Percentiles rank a stretch among this genome's conserved stretches.
Conservation (phyloP, 768 basidiomycete genomes). For the Leccinum rimulosum region DNA sequence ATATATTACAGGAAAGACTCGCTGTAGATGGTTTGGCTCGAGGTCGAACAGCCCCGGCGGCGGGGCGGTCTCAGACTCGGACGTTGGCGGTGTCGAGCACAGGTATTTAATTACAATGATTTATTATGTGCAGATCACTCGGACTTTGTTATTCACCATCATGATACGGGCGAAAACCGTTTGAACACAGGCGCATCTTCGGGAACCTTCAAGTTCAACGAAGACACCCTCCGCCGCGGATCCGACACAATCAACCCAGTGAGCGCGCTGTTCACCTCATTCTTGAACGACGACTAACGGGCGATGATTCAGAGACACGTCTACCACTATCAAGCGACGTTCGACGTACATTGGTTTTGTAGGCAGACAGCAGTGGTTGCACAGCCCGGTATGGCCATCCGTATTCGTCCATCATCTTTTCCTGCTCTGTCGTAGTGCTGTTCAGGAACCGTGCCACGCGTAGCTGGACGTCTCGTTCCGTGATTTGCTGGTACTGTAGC, state of each 20-base stretch:
- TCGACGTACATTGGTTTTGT: constrained; percentile 40
- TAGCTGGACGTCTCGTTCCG: constrained; percentile 43
- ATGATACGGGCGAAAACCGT: constrained; percentile 24
- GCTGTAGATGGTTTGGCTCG: not conserved
- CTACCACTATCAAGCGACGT: not conserved
- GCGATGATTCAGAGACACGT: not conserved
- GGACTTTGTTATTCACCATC: not conserved
- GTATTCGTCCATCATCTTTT: constrained; percentile 47
- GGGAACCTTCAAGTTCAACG: not conserved
- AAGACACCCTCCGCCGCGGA: constrained; percentile 16
- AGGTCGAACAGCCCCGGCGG: not conserved
- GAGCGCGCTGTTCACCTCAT: constrained; percentile 18
- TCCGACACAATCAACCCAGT: constrained; percentile 21
- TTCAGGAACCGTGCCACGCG: constrained; percentile 49
- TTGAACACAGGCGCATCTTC: constrained; percentile 4
- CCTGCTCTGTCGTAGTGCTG: constrained; percentile 31
- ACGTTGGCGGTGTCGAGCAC: not conserved
- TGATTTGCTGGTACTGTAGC: constrained; percentile 30
- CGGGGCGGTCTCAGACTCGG: not conserved
- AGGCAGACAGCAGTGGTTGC: constrained; percentile 40
- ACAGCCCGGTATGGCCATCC: constrained; percentile 53
- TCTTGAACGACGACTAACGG: constrained; percentile 18
- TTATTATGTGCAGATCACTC: constrained; percentile 1
- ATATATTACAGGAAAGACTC: not conserved
- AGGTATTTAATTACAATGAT: not conserved